phyloP scores from a whole-genome alignment of 306 rosid genomes.

The Quercus ilex region DNA sequence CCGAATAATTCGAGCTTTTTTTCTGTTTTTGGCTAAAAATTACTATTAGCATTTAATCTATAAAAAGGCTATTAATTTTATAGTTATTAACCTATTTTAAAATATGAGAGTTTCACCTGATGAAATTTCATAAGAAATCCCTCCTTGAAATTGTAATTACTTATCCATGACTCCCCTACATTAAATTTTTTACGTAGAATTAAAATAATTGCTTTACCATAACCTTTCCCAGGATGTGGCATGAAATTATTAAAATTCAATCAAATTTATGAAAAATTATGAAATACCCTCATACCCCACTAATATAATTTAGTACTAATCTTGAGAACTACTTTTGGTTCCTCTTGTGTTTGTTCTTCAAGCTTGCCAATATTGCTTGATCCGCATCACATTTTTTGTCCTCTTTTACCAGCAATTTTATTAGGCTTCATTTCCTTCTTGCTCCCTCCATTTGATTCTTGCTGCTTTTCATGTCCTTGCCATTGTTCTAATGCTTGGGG shows the following conservation, averaged over 20 bases:
- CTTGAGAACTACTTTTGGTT: background rate
- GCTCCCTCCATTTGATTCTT: background rate
- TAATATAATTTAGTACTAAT: background rate
- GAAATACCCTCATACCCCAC: background rate
- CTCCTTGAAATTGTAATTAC: background rate
- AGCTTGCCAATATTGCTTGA: background rate
- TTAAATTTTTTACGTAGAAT: background rate
- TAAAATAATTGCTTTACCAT: background rate
- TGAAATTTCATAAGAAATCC: background rate
- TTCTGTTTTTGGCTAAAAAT: background rate
- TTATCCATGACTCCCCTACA: background rate
- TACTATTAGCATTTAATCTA: background rate
- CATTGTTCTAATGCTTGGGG: background rate
- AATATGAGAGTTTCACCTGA: background rate
- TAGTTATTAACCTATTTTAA: background rate
- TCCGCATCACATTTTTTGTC: background rate
- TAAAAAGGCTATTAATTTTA: background rate
- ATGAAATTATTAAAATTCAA: background rate
- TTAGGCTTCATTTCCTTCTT: background rate
- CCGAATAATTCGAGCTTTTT: background rate
- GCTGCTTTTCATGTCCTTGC: background rate
- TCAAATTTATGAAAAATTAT: background rate
- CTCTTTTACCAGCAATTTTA: background rate
- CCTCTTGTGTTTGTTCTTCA: background rate
- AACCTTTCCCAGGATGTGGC: background rate